Base-by-base conservation (phyloP, 2,329 filamentous ascomycete genomes). In the Botrytis aclada region DNA sequence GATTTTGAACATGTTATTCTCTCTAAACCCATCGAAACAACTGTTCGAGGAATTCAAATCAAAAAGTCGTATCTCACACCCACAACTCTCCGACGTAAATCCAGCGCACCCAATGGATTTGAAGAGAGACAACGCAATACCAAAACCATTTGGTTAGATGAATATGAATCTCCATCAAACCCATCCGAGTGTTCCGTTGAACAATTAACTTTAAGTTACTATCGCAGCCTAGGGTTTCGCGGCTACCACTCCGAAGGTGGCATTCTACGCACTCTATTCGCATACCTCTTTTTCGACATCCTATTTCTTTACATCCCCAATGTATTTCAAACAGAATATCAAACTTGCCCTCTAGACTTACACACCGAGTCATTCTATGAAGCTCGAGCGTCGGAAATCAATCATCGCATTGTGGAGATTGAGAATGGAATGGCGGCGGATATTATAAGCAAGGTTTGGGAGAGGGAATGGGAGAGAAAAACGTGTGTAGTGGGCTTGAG, bases 271-370 rank as follows among this genome's bases (percentile, higher is more conserved):
- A 99, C 96, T 0, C 85, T 99, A 39, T 95, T 95, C 82, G 92
- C 90, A 22, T 95, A 96, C 80, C 88, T 99, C 29, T 97, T 98
- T 84, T 96, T 91, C 84, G 95, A 99, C 82, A 88, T 98, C 37
- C 85, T 99, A 10, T 98, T 98, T 83, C 86, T 94, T 39, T 97
- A 97, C 82, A 88, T 98, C 8, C 95, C 96, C 39, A 97, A 98
- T 78, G 95, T 99, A 72, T 99, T 99, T 82, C 95, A 98, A 81
- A 99, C 96, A 9, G 89, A 92, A 1, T 99, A 93, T 81, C 96
- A 99, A 82, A 97, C 94, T 0, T 97, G 94, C 79, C 96, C 96
- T 1, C 84, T 99, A 5, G 96, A 99, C 81, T 84, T 99, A 9
- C 92, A 97, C 80, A 97, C 95, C 0, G 96, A 99, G 81, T 90